Base-by-base conservation (phyloP, 345 rosid genomes). In the Hypericum perforatum region DNA sequence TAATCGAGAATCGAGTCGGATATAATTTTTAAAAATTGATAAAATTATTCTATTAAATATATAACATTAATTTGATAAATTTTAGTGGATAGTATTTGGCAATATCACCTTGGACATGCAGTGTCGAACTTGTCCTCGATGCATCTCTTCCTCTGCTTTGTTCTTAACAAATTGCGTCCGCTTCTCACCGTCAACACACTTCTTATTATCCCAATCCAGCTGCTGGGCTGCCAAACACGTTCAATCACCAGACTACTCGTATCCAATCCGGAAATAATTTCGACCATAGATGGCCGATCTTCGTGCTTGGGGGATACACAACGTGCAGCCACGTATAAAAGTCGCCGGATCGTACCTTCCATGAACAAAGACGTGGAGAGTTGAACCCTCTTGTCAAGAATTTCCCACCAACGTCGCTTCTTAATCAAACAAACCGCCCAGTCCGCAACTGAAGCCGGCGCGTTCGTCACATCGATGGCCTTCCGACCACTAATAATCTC, bases 401-500 rank as follows among this genome's bases (percentile, higher is more conserved):
- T 62, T 42, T 69, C 77, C 57, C 6, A 41, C 32, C 53, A 1
- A 49, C 50, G 64, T 16, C 66, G 62, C 55, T 60, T 63, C 6
- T 65, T 11, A 5, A 81, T 77, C 58, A 78, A 61, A 9, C 82
- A 73, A 32, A 64, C 11, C 43, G 87, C 83, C 97, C 97, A 89
- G 6, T 89, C 87, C 7, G 72, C 76, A 0, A 85, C 60, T 0
- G 85, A 77, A 29, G 89, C 45, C 45, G 86, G 88, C 10, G 63
- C 43, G 1, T 57, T 66, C 0, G 69, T 37, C 5, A 81, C 71
- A 6, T 89, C 87, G 6, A 89, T 78, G 1, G 67, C 92, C 57
- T 81, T 85, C 51, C 83, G 76, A 11, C 92, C 43, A 10, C 89
- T 77, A 10, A 82, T 39, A 0, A 89, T 79, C 76, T 88, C 96